Evolutionary conservation across 139 green algal species (phyloP).

Genomic region (Tetradesmus lagerheimii): DNA sequence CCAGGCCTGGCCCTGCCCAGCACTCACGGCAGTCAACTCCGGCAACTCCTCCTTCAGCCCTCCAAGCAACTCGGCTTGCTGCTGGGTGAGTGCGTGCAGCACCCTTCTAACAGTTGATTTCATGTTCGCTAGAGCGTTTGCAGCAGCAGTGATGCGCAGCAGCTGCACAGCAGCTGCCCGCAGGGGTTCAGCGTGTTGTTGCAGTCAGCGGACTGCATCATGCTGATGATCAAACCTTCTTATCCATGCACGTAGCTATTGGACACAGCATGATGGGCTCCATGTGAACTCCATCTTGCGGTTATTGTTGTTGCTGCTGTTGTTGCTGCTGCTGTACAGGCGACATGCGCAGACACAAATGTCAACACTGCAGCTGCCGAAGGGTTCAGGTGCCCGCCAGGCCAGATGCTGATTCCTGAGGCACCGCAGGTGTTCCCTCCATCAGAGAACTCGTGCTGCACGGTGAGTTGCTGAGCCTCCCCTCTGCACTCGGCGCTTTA

Average conservation of each 20-base stretch:
- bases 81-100: neutral
- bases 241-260: too few relatives aligned
- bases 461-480: neutral
- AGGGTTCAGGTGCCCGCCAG: neutral
- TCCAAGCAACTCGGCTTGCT: neutral
- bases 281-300: too few relatives aligned
- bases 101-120: too few relatives aligned
- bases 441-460: neutral
- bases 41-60: neutral
- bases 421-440: neutral
- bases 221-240: too few relatives aligned
- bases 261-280: too few relatives aligned
- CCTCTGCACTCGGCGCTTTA: too few relatives aligned
- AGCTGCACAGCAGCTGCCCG: too few relatives aligned
- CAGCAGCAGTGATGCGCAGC: too few relatives aligned
- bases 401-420: neutral
- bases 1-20: neutral
- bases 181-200: too few relatives aligned
- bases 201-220: neutral
- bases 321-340: neutral
- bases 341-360: neutral
- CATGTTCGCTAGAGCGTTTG: too few relatives aligned
- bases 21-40: neutral
- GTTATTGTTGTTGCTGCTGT: neutral
- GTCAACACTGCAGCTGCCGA: neutral